Base-by-base conservation (phyloP, 331 rosid genomes). In the Acacia concinna region DNA sequence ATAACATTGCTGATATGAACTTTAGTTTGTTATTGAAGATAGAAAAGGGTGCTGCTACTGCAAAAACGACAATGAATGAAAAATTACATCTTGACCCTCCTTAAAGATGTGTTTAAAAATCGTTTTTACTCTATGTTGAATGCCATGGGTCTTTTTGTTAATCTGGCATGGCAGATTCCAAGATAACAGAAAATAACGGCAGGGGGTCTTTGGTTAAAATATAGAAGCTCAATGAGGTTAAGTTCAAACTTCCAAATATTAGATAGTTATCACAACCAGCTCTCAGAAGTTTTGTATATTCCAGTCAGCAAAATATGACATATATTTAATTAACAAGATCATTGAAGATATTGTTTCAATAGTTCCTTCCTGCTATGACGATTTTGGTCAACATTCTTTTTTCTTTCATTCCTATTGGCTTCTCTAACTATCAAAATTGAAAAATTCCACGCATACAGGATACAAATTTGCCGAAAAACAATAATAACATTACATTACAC, bases 281-380 rank as follows among this genome's bases (percentile, higher is more conserved):
- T 56, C 63, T 23, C 17, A 0, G 15, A 23, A 56, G 63, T 11
- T 9, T 23, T 23, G 31, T 56, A 56, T 4, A 21, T 23, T 23
- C 5, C 63, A 23, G 17, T 10, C 63, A 23, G n/a, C 28, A 6
- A 78, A 78, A n/a, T 43, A 18, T 14, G 38, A 78, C 25, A 54
- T 37, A 30, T 37, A 30, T 27, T 8, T 13, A 32, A 41, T 46
- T 14, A 44, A 25, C 64, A 70, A 70, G 38, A 57, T n/a, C 15
- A 46, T 40, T 40, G 8, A 77, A 77, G 13, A 43, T 38, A 77
- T 17, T 52, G 64, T 71, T 73, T 79, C 46, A 43, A 44, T 13
- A 18, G 35, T 73, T 51, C 69, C 49, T 71, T 34, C 47, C 65
- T 47, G 27, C 60, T 11, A 67, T 52, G 31, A 40, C 6, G 59